phyloP scores from a whole-genome alignment of 169 alveolate genomes.

The Plasmodium coatneyi region DNA sequence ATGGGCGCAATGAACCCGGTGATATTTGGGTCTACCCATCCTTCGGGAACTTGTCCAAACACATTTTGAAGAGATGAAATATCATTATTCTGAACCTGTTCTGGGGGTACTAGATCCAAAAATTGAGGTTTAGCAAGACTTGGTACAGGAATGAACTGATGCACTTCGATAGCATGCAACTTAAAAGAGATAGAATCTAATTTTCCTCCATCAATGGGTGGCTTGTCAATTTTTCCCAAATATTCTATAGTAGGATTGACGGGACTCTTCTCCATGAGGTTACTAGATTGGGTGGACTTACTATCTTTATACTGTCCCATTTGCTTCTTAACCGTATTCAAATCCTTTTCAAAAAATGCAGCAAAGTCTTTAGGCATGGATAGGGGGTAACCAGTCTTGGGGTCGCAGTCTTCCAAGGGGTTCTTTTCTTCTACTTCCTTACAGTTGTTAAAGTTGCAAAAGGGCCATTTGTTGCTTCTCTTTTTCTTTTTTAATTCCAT shows the following conservation, averaged over 20 bases:
- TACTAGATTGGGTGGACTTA: slow-evolving; percentile 39
- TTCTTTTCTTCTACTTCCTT: slow-evolving; percentile 8
- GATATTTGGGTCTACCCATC: slow-evolving; percentile 89
- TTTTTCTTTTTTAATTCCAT: slow-evolving; percentile 54
- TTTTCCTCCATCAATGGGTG: slow-evolving; percentile 83
- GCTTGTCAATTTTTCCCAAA: slow-evolving; percentile 80
- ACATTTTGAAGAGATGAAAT: slow-evolving; percentile 81
- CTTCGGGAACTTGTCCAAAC: slow-evolving; percentile 84
- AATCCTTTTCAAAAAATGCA: slow-evolving; percentile 79
- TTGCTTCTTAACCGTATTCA: slow-evolving; percentile 60
- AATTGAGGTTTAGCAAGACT: slow-evolving; percentile 84
- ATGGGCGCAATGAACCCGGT: slow-evolving; percentile 91
- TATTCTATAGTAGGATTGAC: slow-evolving; percentile 83
- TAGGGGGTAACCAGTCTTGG: slow-evolving; percentile 78
- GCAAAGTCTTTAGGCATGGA: slow-evolving; percentile 83
- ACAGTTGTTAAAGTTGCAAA: slow-evolving; percentile 72
- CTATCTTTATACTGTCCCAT: slow-evolving; percentile 16
- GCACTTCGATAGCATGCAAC: slow-evolving; percentile 90
- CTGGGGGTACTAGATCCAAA: slow-evolving; percentile 82
- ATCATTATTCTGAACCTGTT: slow-evolving; percentile 67
- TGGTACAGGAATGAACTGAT: slow-evolving; percentile 89
- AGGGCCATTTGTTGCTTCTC: slow-evolving; percentile 78
- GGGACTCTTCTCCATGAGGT: slow-evolving; percentile 58
- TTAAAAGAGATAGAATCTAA: slow-evolving; percentile 86
- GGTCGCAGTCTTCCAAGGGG: slow-evolving; percentile 42